These are phyloP conservation scores for Priceomyces carsonii DNA, from an alignment of 805 yeast species.

Conservation along the genomic window DNA sequence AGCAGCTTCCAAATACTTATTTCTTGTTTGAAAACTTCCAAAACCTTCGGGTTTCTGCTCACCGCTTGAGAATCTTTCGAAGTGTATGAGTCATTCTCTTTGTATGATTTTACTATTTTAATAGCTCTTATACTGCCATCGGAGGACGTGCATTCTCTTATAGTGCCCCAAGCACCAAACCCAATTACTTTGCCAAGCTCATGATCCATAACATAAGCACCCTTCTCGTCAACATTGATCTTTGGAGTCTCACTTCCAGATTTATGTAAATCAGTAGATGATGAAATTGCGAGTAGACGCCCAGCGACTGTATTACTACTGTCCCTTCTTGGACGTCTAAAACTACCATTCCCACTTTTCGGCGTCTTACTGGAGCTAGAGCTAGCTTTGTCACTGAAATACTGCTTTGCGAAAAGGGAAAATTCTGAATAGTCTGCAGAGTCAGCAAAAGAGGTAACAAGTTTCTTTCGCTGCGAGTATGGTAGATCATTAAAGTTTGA, in stretches of 20 bases:
- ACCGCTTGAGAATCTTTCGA: constrained; percentile 9
- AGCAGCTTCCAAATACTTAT: constrained; percentile 73
- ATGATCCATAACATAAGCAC: constrained; percentile 63
- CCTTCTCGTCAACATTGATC: constrained; percentile 59
- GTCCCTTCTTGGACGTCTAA: constrained; percentile 31
- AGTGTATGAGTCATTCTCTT: constrained; percentile 18
- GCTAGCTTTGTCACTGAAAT: constrained; percentile 23
- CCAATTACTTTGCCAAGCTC: constrained; percentile 76
- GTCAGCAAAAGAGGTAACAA: constrained; percentile 36
- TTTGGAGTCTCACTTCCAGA: constrained; percentile 25
- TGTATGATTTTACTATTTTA: constrained; percentile 51
- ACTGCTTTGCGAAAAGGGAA: constrained; percentile 39
- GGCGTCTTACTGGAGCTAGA: constrained; percentile 21
- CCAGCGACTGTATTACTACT: constrained; percentile 42
- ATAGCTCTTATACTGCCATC: constrained; percentile 52
- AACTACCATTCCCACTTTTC: constrained; percentile 26
- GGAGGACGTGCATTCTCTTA: constrained; percentile 61
- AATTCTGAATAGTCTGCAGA: constrained; percentile 46
- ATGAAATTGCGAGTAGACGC: constrained; percentile 36
- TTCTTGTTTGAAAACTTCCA: constrained; percentile 66
- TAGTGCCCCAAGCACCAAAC: constrained; percentile 87
- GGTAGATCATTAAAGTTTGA: constrained; percentile 56
- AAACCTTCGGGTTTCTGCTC: constrained; percentile 45
- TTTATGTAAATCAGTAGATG: constrained; percentile 35
- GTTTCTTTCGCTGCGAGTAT: constrained; percentile 59